Evolutionary conservation across 2,329 filamentous ascomycete species (phyloP).

Genomic region (Thielaviopsis euricoi): DNA sequence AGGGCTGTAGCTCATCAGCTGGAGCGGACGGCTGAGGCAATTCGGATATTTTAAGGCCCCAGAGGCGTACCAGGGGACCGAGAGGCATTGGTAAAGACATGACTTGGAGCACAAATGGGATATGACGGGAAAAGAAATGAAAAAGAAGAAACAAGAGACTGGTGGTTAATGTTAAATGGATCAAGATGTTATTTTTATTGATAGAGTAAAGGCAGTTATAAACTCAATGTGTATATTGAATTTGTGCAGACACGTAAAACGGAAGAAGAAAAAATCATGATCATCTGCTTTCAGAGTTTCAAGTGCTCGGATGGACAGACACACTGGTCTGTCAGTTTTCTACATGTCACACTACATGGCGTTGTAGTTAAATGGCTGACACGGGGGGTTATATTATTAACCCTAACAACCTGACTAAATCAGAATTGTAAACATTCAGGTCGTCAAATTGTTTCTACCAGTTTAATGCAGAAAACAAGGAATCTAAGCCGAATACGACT

Average conservation of each 20-base stretch:
- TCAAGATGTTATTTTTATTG: not conserved
- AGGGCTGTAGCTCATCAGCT: constrained; percentile 28
- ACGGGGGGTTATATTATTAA: not conserved
- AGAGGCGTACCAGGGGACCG: constrained; percentile 36
- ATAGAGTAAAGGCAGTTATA: not conserved
- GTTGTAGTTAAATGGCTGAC: not conserved
- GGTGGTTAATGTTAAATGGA: not conserved
- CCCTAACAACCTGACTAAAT: not conserved
- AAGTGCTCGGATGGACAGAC: constrained; percentile 4
- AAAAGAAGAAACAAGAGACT: not conserved
- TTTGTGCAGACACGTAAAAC: not conserved
- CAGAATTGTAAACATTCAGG: too few species aligned
- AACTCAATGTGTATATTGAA: not conserved
- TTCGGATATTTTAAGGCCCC: constrained; percentile 31
- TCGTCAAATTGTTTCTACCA: too few species aligned
- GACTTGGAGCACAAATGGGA: not conserved
- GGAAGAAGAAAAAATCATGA: not conserved
- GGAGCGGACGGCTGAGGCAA: constrained; percentile 27
- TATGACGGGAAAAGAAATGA: not conserved
- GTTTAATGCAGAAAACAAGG: too few species aligned
- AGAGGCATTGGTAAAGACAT: constrained; percentile 13
- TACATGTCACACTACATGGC: not conserved
- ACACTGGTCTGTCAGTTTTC: not conserved
- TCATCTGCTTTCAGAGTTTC: constrained; percentile 3
- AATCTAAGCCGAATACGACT: constrained; percentile 4